phyloP scores from a whole-genome alignment of 345 rosid species.

The Cardamine resedifolia region DNA sequence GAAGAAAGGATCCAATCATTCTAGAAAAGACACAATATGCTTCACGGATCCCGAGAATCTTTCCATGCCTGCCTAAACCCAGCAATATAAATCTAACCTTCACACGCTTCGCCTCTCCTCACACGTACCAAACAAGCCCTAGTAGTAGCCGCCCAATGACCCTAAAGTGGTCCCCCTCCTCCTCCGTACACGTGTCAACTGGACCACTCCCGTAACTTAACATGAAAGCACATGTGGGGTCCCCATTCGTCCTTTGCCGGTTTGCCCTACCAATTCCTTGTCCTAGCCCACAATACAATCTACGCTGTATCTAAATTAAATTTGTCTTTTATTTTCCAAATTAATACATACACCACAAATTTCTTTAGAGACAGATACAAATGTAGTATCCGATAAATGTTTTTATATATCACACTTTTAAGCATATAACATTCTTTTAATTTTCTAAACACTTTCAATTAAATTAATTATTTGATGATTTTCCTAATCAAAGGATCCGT shows the following conservation, averaged over 20 bases:
- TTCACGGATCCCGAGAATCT: slow-evolving; percentile 61
- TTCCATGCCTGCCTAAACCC: slow-evolving; percentile 66
- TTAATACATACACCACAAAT: background rate
- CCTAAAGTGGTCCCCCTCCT: slow-evolving; percentile 38
- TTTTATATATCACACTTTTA: background rate
- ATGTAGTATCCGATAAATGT: background rate
- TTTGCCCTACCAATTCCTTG: slow-evolving; percentile 31
- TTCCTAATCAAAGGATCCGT: background rate
- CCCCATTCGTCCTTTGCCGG: slow-evolving; percentile 28
- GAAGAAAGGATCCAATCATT: slow-evolving; percentile 43
- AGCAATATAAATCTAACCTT: slow-evolving; percentile 43
- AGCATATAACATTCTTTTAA: background rate
- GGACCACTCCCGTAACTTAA: slow-evolving; percentile 39
- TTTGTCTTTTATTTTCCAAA: background rate
- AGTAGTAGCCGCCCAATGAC: slow-evolving; percentile 44
- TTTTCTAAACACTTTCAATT: background rate
- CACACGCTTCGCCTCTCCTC: slow-evolving; percentile 24
- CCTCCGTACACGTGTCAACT: slow-evolving; percentile 24
- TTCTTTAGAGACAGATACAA: background rate
- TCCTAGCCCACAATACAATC: slow-evolving; percentile 43
- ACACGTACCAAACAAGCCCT: slow-evolving; percentile 45
- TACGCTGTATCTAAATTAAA: slow-evolving; percentile 29
- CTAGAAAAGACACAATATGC: slow-evolving; percentile 68
- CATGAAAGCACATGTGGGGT: slow-evolving; percentile 41
- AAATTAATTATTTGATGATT: background rate